Percentiles rank a stretch among this genome's conserved stretches.
phyloP scores from a whole-genome alignment of 805 yeast species.

The Yamadazyma tumulicola region DNA sequence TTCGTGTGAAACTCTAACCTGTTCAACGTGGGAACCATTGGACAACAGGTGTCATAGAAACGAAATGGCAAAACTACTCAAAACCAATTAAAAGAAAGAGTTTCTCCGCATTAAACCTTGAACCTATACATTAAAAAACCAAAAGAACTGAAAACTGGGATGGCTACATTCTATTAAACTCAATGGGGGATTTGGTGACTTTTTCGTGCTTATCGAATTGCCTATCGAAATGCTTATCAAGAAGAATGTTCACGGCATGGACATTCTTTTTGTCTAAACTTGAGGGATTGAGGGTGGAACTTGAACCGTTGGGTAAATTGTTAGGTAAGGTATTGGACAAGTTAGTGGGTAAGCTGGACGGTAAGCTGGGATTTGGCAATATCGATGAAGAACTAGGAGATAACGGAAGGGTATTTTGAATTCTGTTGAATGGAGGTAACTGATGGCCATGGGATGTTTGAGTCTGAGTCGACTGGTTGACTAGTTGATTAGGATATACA shows the following conservation, averaged over 20 bases:
- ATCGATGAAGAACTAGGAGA: slow-evolving; percentile 20
- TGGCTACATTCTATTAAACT: no score
- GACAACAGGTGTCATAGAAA: no score
- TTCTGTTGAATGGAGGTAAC: slow-evolving; percentile 34
- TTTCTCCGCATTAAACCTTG: no score
- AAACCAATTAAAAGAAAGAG: no score
- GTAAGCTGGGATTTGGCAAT: slow-evolving; percentile 1
- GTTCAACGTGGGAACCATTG: no score
- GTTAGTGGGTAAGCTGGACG: background rate
- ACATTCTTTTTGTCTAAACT: slow-evolving; percentile 5
- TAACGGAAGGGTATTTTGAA: slow-evolving; percentile 30
- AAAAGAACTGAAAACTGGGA: no score
- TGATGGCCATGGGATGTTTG: slow-evolving; percentile 18
- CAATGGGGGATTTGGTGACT: no score
- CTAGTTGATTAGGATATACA: slow-evolving; percentile 16
- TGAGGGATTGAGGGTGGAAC: slow-evolving; percentile 1
- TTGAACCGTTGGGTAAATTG: background rate
- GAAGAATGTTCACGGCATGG: slow-evolving; percentile 2
- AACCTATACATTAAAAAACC: no score
- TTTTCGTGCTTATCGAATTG: background rate
- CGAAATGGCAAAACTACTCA: no score
- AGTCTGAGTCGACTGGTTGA: slow-evolving; percentile 1
- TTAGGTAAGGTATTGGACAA: slow-evolving; percentile 1
- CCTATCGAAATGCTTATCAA: slow-evolving; percentile 6
- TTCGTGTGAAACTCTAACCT: no score